These are phyloP conservation scores for Crithidia bombi DNA, from an alignment of 208 protist genomes.

Conservation along the genomic window DNA sequence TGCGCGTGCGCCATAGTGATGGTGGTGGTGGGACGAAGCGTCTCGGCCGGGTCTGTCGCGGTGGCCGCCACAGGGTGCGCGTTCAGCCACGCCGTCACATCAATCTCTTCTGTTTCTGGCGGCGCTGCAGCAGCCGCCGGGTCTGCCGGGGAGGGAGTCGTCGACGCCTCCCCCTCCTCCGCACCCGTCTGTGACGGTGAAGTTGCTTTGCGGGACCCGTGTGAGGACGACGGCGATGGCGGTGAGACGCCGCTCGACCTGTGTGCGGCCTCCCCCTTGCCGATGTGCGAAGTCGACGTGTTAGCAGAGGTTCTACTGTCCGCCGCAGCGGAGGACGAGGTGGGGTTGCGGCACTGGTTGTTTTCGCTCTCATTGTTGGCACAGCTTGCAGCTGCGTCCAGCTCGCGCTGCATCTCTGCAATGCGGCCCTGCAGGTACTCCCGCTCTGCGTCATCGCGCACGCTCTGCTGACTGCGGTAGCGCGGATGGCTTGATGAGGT, in stretches of 20 bases:
- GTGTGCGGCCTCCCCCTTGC: not conserved
- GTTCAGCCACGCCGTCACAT: constrained; percentile 32
- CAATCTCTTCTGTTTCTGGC: constrained; percentile 1
- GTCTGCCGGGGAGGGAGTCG: not conserved
- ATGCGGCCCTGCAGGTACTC: constrained; percentile 59
- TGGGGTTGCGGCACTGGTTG: not conserved
- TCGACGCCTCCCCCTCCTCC: not conserved
- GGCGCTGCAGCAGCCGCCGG: not conserved
- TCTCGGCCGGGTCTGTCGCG: not conserved
- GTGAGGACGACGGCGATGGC: constrained; percentile 1
- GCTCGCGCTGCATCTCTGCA: constrained; percentile 42
- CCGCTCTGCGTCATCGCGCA: constrained; percentile 43
- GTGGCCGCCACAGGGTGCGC: not conserved
- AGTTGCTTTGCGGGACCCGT: not conserved
- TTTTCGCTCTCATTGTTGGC: not conserved
- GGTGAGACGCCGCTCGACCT: not conserved
- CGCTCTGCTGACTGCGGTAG: constrained; percentile 4
- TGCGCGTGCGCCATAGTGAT: not conserved
- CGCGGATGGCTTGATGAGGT: not conserved
- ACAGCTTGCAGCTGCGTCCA: constrained; percentile 11
- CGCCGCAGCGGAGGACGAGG: not conserved
- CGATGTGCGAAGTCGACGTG: not conserved
- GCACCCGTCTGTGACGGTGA: not conserved
- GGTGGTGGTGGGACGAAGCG: not conserved
- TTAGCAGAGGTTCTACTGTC: not conserved